Evolutionary conservation across 331 rosid species (phyloP).

Genomic region (Quercus phellos): DNA sequence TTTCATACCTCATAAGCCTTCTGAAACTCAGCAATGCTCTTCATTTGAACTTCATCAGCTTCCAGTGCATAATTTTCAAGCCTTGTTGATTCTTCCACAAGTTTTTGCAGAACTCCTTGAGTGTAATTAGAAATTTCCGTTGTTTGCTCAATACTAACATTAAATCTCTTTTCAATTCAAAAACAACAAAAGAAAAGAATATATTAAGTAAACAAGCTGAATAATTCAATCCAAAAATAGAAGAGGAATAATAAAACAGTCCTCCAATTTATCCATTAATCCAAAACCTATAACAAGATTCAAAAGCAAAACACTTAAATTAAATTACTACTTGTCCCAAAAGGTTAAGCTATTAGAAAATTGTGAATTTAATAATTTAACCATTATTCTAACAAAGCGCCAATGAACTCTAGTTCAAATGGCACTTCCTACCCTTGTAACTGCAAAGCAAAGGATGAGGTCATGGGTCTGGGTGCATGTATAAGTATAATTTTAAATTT

Average conservation of each 20-base stretch:
- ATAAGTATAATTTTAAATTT: too few relatives aligned
- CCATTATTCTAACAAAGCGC: neutral
- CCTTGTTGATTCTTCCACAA: conserved; percentile 55
- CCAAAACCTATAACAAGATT: neutral
- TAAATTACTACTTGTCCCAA: too few relatives aligned
- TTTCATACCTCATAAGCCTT: conserved; percentile 66
- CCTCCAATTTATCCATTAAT: neutral
- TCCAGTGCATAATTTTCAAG: conserved; percentile 49
- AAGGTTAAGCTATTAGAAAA: too few relatives aligned
- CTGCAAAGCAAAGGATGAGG: too few relatives aligned
- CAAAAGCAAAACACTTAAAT: neutral
- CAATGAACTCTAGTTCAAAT: too few relatives aligned
- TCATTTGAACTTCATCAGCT: conserved; percentile 53
- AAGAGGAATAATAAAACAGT: neutral
- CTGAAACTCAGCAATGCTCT: conserved; percentile 64
- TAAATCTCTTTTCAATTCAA: conserved; percentile 51
- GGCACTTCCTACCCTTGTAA: too few relatives aligned
- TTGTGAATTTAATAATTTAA: neutral
- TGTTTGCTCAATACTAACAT: conserved; percentile 52
- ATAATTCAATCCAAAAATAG: neutral
- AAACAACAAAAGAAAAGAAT: conserved; percentile 1
- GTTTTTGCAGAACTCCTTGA: conserved; percentile 59
- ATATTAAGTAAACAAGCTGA: neutral
- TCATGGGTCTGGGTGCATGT: too few relatives aligned
- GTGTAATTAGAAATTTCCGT: conserved; percentile 59